Evolutionary conservation across 257 asterid species (phyloP), one percentile per base, ranked within the genome.

Genomic region (Solanum corneliomulleri): DNA sequence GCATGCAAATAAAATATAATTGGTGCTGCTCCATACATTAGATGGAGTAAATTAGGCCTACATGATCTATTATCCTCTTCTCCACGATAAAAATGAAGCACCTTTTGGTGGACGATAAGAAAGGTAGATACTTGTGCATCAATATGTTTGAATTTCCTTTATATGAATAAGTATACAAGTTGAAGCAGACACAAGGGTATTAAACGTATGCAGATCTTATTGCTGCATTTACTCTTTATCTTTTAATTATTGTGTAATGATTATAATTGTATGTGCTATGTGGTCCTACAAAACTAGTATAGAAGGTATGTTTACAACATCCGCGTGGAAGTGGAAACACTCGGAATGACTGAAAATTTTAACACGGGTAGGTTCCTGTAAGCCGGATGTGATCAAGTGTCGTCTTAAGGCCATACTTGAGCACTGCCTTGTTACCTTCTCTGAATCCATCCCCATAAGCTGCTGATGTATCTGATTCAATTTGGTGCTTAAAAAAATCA

Each of bases 381-480:
- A 94, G 93, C 88, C 88, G 91, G 82, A 97, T 93, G 87, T 97
- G 99, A 88, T 95, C 96, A 62, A 97, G 99, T 25, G 98, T 95
- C 82, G 98, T 93, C 92, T 88, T 95, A 39, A 97, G 90, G 58
- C 94, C 98, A 87, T 88, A 95, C 92, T 94, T 91, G 66, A 89
- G 90, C 93, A 97, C 97, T 15, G 99, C 98, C 85, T 93, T 86
- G 52, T 93, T 91, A 35, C 95, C 99, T 90, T 93, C 95, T 89
- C 98, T 92, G 83, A 95, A 97, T 78, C 99, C 99, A 80, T 96
- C 98, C 89, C 99, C 99, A 92, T 97, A 97, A 39, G 95, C 92
- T 29, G 91, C 89, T 66, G 99, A 97, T 27, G 95, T 90, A 81
- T 95, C 96, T 82, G 94, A 91, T 88, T 97, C 99, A 12, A 97